Evolutionary conservation across 169 alveolate species (phyloP).

Genomic region (Cryptosporidium parvum): DNA sequence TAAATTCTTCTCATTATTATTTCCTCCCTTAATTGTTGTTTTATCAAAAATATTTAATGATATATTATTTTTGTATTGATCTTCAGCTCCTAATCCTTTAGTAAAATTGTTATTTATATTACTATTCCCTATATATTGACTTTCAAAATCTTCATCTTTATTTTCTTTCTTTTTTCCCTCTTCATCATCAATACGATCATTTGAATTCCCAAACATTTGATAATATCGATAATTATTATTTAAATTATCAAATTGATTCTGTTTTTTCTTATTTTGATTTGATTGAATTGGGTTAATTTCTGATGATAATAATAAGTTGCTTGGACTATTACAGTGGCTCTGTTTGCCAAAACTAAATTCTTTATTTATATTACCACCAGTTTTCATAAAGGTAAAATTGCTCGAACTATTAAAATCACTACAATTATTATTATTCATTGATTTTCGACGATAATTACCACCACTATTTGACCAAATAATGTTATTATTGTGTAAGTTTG

Average conservation of each 20-base stretch:
- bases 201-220: not conserved
- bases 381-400: too few species aligned
- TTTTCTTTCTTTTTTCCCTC: too few species aligned
- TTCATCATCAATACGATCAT: not conserved
- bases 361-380: not conserved
- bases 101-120: too few species aligned
- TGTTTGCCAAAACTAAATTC: not conserved
- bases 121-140: not conserved
- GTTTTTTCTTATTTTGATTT: not conserved
- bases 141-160: not conserved
- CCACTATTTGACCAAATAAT: not conserved
- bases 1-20: not conserved
- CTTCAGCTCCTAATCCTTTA: not conserved
- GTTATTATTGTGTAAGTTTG: not conserved
- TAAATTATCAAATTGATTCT: not conserved
- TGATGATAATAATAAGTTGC: too few species aligned
- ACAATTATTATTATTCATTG: too few species aligned
- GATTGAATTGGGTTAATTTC: not conserved
- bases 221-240: not conserved
- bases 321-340: not conserved
- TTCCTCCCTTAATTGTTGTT: not conserved
- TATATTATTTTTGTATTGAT: too few species aligned
- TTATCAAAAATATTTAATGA: not conserved
- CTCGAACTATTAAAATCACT: not conserved
- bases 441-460: not conserved